Evolutionary conservation across 495 filamentous ascomycete genomes (phyloP).

Genomic region (Talaromyces thailandensis): DNA sequence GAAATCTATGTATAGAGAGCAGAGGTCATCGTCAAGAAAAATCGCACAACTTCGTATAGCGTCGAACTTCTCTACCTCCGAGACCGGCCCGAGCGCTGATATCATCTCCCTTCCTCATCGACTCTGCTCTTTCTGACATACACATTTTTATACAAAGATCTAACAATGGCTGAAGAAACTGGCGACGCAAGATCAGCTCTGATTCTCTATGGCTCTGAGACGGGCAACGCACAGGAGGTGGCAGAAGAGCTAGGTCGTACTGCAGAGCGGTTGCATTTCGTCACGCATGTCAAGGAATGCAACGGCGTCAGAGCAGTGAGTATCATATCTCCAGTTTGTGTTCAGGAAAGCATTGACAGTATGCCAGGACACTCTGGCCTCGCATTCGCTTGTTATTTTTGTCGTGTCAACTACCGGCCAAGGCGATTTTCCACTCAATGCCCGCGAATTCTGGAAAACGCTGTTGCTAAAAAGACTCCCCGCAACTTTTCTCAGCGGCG

Average conservation of each 20-base stretch:
- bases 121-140: background rate
- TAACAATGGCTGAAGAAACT: conserved; percentile 3
- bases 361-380: conserved; percentile 32
- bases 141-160: background rate
- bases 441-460: conserved; percentile 72
- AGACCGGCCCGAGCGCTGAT: background rate
- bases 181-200: conserved; percentile 47
- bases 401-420: conserved; percentile 89
- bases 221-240: conserved; percentile 83
- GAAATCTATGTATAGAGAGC: background rate
- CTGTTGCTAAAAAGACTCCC: conserved; percentile 71
- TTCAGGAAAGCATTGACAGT: conserved; percentile 1
- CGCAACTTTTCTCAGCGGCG: conserved; percentile 51
- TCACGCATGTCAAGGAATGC: conserved; percentile 63
- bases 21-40: background rate
- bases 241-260: conserved; percentile 72
- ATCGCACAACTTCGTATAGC: background rate
- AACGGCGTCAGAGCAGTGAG: conserved; percentile 63
- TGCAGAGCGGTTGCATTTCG: conserved; percentile 66
- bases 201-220: conserved; percentile 89
- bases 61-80: background rate
- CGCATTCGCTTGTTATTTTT: conserved; percentile 61
- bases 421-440: conserved; percentile 81
- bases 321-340: background rate
- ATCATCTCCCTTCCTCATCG: background rate